Percentiles rank a stretch among this genome's conserved stretches.
Conservation (phyloP, 371 early-diverging fungal species). For the Mortierella polycephala region DNA sequence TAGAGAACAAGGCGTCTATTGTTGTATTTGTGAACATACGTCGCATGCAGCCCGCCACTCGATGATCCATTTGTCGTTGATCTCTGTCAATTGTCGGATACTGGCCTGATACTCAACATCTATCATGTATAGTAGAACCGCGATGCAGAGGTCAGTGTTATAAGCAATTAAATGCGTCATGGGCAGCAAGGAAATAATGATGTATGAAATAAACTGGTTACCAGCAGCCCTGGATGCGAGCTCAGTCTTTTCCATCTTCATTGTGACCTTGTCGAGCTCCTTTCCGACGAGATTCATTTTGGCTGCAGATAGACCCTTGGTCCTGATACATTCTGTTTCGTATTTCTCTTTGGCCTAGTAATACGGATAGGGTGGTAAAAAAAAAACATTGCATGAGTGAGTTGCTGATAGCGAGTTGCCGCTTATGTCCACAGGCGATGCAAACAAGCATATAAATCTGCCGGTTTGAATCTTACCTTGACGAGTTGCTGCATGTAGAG, state of each 20-base stretch:
- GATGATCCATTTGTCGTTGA: conserved; percentile 75
- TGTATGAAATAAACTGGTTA: not conserved
- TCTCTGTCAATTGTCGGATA: conserved; percentile 70
- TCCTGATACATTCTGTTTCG: conserved; percentile 65
- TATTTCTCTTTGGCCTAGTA: conserved; percentile 75
- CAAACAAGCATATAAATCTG: too few species aligned
- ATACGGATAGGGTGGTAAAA: not conserved
- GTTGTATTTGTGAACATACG: conserved; percentile 56
- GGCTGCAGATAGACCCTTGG: conserved; percentile 36
- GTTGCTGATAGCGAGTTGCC: too few species aligned
- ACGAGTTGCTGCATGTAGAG: conserved; percentile 57
- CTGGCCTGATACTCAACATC: conserved; percentile 80
- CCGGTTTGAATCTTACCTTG: conserved; percentile 38
- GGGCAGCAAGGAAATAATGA: too few species aligned
- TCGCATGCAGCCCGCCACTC: conserved; percentile 77
- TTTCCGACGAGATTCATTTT: conserved; percentile 49
- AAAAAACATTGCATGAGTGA: too few species aligned
- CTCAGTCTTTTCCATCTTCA: conserved; percentile 49
- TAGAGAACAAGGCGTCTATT: not conserved
- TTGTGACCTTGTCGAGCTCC: conserved; percentile 45
- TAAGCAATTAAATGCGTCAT: too few species aligned
- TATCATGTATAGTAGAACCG: conserved; percentile 1
- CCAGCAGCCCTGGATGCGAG: conserved; percentile 50
- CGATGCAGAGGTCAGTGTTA: not conserved
- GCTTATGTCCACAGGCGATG: too few species aligned